phyloP scores from a whole-genome alignment of 179 eudicot genomes.

The Corrigiola litoralis region DNA sequence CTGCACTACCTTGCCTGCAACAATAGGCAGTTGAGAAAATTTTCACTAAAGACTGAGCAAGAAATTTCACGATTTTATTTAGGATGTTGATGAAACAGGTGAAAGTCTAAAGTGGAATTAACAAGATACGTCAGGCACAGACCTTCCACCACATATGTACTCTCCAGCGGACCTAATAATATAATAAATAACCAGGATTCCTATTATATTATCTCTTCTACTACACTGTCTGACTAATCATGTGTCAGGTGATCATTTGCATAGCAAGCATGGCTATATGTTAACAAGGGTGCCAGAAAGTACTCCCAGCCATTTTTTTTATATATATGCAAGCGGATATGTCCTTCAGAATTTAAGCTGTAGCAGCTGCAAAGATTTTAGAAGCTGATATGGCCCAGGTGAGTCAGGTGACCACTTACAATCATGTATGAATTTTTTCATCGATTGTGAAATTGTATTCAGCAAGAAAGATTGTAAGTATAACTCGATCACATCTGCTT shows the following conservation, averaged over 20 bases:
- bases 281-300: background rate
- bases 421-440: background rate
- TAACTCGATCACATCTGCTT: background rate
- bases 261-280: background rate
- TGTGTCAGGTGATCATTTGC: no score
- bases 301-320: background rate
- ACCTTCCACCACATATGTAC: background rate
- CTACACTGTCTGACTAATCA: no score
- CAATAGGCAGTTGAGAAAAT: conserved; percentile 12
- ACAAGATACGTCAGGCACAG: background rate
- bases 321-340: background rate
- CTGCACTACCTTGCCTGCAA: conserved; percentile 91
- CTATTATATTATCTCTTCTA: no score
- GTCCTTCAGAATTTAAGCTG: background rate
- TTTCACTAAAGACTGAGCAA: background rate
- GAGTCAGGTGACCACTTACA: background rate
- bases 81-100: background rate
- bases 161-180: no score
- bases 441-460: background rate
- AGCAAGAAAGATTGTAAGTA: background rate
- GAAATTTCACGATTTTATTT: background rate
- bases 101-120: background rate
- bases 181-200: no score
- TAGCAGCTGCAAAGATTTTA: background rate
- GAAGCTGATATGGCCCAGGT: no score